phyloP scores from a whole-genome alignment of 345 rosid species.

The Moricandia moricandioides region DNA sequence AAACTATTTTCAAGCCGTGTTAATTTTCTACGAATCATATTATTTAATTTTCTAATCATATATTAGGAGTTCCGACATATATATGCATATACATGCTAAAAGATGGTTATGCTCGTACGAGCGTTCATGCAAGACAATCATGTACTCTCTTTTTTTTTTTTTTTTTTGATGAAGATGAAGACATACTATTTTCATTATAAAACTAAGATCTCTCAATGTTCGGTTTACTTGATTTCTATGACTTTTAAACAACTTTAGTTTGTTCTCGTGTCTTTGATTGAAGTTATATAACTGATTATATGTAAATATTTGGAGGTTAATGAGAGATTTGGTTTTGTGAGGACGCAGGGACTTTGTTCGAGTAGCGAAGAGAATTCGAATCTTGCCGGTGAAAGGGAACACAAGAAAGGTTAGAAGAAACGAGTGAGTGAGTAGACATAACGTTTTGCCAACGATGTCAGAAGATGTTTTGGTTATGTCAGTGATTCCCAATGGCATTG shows the following conservation, averaged over 20 bases:
- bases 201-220: neutral
- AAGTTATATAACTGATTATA: neutral
- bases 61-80: neutral
- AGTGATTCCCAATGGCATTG: constrained; percentile 15
- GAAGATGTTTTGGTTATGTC: constrained; percentile 19
- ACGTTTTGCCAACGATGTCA: constrained; percentile 26
- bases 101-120: neutral
- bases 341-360: constrained; percentile 77
- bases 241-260: neutral
- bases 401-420: constrained; percentile 48
- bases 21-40: neutral
- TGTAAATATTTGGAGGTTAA: constrained; percentile 7
- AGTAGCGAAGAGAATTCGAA: constrained; percentile 86
- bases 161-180: neutral
- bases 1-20: neutral
- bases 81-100: neutral
- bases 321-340: constrained; percentile 7
- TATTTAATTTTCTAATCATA: neutral
- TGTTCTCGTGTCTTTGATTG: neutral
- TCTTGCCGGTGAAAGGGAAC: constrained; percentile 67
- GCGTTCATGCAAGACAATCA: constrained; percentile 9
- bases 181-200: neutral
- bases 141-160: neutral
- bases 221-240: neutral
- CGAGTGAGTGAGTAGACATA: constrained; percentile 17